Evolutionary conservation across 306 rosid species (phyloP), one percentile per base, ranked within the genome.

Genomic region (Lathyrus tuberosus): DNA sequence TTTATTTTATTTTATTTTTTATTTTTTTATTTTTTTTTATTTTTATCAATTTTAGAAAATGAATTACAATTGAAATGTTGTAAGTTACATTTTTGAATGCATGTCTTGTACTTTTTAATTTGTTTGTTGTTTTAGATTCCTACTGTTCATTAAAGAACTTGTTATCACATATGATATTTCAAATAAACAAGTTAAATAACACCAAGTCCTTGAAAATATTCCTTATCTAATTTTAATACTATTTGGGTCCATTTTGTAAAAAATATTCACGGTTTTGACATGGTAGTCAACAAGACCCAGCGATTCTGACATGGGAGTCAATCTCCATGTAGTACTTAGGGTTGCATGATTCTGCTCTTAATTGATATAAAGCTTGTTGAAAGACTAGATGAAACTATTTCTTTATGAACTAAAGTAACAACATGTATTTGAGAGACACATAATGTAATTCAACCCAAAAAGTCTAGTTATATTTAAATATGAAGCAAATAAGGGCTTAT

Each of bases 101-200:
- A 38, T 40, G 17, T 11, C 20, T 22, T 4, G 13, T 57, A 54
- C 15, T 17, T 64, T 46, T 70, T 31, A 48, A 10, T 46, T 54
- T 47, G n/a, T 33, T 52, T 58, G 64, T 35, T 47, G 17, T 71
- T 77, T 33, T 46, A 60, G 11, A 10, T 54, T 53, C 6, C 54
- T 42, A 14, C 6, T 15, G 13, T 28, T 31, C 10, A 8, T 17
- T 28, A 18, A 40, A 41, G 43, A 33, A 31, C 47, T 6, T 3
- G 12, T 51, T 60, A 48, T 49, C 38, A 22, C 4, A 11, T 68
- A 2, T 38, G 1, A 22, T 38, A n/a, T n/a, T n/a, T 24, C 48
- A 59, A 58, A 56, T 7, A 15, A 13, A 75, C 59, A 48, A 24
- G 67, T 46, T 51, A 75, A 46, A 33, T 13, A 35, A 72, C 4